phyloP scores from a whole-genome alignment of 345 rosid genomes.

The Camelina sativa region DNA sequence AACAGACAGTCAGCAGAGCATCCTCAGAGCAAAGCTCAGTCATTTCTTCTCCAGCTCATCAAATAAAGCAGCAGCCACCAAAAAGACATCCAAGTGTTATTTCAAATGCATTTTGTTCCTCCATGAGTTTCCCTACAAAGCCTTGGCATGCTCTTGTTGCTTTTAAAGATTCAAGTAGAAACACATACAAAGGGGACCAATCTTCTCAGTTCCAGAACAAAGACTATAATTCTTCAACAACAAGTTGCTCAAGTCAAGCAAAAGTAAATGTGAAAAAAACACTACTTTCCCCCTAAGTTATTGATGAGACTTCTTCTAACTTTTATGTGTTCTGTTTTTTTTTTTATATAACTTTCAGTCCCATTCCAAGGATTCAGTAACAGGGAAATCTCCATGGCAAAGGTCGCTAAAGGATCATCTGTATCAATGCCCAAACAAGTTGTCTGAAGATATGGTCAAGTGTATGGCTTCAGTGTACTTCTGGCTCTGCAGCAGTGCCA shows the following conservation, averaged over 20 bases:
- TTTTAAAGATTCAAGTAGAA: conserved; percentile 50
- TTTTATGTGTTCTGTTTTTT: not conserved
- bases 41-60: conserved; percentile 74
- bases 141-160: conserved; percentile 64
- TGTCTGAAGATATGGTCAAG: conserved; percentile 92
- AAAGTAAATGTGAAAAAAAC: conserved; percentile 49
- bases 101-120: conserved; percentile 87
- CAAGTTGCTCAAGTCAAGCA: conserved; percentile 46
- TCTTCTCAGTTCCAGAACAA: conserved; percentile 47
- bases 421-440: conserved; percentile 79
- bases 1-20: conserved; percentile 57
- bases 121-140: conserved; percentile 62
- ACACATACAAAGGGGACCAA: conserved; percentile 49
- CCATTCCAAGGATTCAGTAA: conserved; percentile 37
- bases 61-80: conserved; percentile 58
- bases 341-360: conserved; percentile 40
- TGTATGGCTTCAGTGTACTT: conserved; percentile 87
- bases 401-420: conserved; percentile 81
- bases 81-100: conserved; percentile 82
- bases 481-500: conserved; percentile 65
- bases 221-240: conserved; percentile 47
- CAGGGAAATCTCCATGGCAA: conserved; percentile 49
- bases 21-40: conserved; percentile 67
- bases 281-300: not conserved
- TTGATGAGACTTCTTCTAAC: not conserved